phyloP scores from a whole-genome alignment of 2,329 filamentous ascomycete species.

The Rutstroemia sp. region DNA sequence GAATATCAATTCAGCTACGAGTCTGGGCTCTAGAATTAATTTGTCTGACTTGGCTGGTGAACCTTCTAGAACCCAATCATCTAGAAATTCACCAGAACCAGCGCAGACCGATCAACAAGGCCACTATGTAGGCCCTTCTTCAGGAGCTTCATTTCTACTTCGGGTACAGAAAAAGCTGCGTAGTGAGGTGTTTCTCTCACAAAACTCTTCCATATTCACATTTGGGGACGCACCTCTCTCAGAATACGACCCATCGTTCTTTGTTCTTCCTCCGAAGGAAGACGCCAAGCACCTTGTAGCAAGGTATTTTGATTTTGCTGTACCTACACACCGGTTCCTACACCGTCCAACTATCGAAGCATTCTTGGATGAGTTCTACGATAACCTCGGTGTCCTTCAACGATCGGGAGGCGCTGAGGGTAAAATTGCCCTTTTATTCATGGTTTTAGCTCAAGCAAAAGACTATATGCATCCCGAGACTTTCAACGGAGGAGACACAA shows the following conservation, averaged over 20 bases:
- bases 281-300: slow-evolving; percentile 30
- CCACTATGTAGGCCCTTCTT: slow-evolving; percentile 40
- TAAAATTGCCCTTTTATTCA: slow-evolving; percentile 36
- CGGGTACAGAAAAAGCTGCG: slow-evolving; percentile 42
- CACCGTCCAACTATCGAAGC: slow-evolving; percentile 44
- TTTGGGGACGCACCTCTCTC: slow-evolving; percentile 34
- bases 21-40: neutral
- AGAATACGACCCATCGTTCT: slow-evolving; percentile 37
- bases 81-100: slow-evolving; percentile 38
- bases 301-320: slow-evolving; percentile 53
- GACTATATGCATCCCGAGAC: slow-evolving; percentile 28
- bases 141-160: slow-evolving; percentile 41
- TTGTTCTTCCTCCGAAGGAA: slow-evolving; percentile 29
- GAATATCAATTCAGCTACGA: too few species aligned
- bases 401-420: slow-evolving; percentile 34
- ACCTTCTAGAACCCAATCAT: slow-evolving; percentile 17
- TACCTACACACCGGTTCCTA: slow-evolving; percentile 51
- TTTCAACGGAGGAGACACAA: slow-evolving; percentile 11
- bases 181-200: slow-evolving; percentile 32
- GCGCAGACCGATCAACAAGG: slow-evolving; percentile 39
- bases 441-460: slow-evolving; percentile 43
- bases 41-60: neutral
- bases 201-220: slow-evolving; percentile 32
- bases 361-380: slow-evolving; percentile 43
- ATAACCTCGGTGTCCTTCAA: slow-evolving; percentile 35